These are phyloP conservation scores for Mycena polygramma DNA, from an alignment of 768 basidiomycete species.

Conservation along the genomic window DNA sequence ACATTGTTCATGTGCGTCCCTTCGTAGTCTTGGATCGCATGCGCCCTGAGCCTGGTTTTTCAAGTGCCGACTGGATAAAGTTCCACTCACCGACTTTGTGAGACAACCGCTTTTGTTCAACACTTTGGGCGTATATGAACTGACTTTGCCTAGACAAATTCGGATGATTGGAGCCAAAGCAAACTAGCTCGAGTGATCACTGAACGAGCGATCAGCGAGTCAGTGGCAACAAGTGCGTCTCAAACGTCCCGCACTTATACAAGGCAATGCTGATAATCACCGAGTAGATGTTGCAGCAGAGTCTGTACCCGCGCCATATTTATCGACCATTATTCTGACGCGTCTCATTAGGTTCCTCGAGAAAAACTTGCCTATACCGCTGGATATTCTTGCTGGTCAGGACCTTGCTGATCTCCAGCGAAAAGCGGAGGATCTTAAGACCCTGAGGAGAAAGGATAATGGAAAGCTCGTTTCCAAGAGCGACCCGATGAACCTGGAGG, in stretches of 20 bases:
- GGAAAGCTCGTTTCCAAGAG: background rate
- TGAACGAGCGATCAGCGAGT: constrained; percentile 26
- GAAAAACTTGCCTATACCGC: constrained; percentile 26
- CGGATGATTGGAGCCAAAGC: constrained; percentile 31
- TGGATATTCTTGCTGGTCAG: constrained; percentile 31
- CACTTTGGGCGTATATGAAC: too few relatives aligned
- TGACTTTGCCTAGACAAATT: constrained; percentile 15
- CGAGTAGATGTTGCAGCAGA: constrained; percentile 11
- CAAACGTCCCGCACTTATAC: background rate
- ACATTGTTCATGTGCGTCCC: constrained; percentile 35
- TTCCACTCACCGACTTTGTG: constrained; percentile 31
- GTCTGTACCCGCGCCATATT: background rate
- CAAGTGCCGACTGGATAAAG: constrained; percentile 35
- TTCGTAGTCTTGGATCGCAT: background rate
- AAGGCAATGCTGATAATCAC: background rate
- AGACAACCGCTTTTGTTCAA: background rate
- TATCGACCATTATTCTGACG: background rate
- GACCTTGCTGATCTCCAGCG: constrained; percentile 27
- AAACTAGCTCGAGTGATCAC: constrained; percentile 29
- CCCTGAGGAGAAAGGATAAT: background rate
- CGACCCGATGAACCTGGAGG: background rate
- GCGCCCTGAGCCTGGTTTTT: too few relatives aligned
- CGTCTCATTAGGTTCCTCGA: constrained; percentile 2
- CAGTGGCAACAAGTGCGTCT: constrained; percentile 27
- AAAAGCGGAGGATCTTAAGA: constrained; percentile 19